phyloP scores from a whole-genome alignment of 768 basidiomycete species.

The Heimioporus sp. region DNA sequence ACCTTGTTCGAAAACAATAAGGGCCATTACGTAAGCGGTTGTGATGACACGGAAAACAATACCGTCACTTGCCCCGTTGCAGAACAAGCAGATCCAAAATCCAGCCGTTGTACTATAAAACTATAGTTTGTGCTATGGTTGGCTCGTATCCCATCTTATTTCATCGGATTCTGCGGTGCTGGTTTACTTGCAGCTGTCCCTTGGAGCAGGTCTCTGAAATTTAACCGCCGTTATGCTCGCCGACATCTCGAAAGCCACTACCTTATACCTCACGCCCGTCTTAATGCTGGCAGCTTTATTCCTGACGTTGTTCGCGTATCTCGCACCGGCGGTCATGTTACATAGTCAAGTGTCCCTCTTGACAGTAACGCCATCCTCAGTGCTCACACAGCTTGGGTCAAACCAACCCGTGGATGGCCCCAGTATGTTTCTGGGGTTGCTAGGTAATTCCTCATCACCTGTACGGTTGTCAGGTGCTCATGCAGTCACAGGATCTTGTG shows the following conservation, averaged over 20 bases:
- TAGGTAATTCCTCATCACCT: slow-evolving; percentile 46
- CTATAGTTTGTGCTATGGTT: neutral
- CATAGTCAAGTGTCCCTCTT: slow-evolving; percentile 63
- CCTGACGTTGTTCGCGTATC: slow-evolving; percentile 62
- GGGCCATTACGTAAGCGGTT: neutral
- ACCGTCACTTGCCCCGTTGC: neutral
- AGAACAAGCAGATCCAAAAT: slow-evolving; percentile 13
- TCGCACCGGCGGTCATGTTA: slow-evolving; percentile 64
- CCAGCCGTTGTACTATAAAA: slow-evolving; percentile 13
- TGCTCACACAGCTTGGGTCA: slow-evolving; percentile 35
- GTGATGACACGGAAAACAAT: slow-evolving; percentile 12
- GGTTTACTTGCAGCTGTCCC: slow-evolving; percentile 17
- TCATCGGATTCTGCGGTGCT: slow-evolving; percentile 16
- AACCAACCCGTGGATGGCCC: slow-evolving; percentile 56
- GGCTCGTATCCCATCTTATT: neutral
- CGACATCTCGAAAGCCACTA: slow-evolving; percentile 64
- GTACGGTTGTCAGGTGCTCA: neutral
- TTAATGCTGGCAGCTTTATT: slow-evolving; percentile 64
- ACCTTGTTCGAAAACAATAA: slow-evolving; percentile 9
- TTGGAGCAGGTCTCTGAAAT: slow-evolving; percentile 22
- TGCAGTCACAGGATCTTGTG: slow-evolving; percentile 59
- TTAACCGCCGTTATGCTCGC: slow-evolving; percentile 52
- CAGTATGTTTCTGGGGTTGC: slow-evolving; percentile 59
- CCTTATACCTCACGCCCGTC: slow-evolving; percentile 65
- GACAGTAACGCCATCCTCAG: slow-evolving; percentile 56